A percentile compares a stretch with the other conserved stretches of the same genome.
Evolutionary conservation across 306 rosid species (phyloP).

Genomic region (Quercus dentata): DNA sequence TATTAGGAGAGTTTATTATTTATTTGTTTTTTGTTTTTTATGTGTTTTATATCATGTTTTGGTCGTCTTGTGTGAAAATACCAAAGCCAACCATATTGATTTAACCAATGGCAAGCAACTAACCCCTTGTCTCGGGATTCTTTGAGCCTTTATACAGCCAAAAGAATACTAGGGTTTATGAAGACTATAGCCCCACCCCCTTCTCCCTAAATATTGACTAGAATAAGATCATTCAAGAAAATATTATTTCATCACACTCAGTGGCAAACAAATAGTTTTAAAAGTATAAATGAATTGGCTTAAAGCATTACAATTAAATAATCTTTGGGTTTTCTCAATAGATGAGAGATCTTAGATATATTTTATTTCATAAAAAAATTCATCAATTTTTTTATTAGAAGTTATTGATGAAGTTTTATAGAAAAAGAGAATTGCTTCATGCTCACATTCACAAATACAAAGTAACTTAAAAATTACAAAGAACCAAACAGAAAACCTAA

Average conservation of each 20-base stretch:
- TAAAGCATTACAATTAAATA: background rate
- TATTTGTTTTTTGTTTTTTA: too few relatives aligned
- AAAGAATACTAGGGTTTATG: background rate
- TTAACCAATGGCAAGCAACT: background rate
- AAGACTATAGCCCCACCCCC: background rate
- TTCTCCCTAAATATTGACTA: background rate
- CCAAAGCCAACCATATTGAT: background rate
- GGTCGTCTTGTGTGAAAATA: background rate
- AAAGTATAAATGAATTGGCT: background rate
- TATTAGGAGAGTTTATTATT: too few relatives aligned
- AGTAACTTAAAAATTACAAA: too few relatives aligned
- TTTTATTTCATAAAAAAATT: too few relatives aligned
- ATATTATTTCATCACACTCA: background rate
- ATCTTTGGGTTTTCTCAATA: background rate
- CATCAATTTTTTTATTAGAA: too few relatives aligned
- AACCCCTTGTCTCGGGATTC: background rate
- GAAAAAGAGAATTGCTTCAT: too few relatives aligned
- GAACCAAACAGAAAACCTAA: too few relatives aligned
- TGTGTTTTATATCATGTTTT: too few relatives aligned
- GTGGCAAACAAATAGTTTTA: background rate
- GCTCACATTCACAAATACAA: too few relatives aligned
- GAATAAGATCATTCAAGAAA: background rate
- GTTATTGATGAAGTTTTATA: too few relatives aligned
- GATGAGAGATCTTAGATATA: background rate
- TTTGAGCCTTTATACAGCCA: background rate